Base-by-base conservation (phyloP, 2,329 filamentous ascomycete species). In the Claviceps spartinae region DNA sequence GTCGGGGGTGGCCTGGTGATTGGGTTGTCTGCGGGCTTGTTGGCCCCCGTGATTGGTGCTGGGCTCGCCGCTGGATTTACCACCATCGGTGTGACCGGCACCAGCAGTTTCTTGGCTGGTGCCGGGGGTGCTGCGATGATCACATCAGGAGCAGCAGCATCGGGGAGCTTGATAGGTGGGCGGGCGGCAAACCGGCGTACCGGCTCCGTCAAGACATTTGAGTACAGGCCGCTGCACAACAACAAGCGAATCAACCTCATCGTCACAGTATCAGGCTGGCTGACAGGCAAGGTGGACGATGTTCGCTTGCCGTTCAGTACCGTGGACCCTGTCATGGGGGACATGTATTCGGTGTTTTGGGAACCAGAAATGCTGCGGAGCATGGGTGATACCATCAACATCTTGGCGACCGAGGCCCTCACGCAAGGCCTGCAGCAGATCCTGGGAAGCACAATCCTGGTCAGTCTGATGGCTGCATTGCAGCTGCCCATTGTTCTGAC, bases 361-460 rank as follows among this genome's bases (percentile, higher is more conserved):
- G 93, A 98, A 67, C 94, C 93, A 3, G 93, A 98, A 64, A 95
- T 98, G 90, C 77, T 98, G 63, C 85, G 82, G 60, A 95, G 88
- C 68, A 98, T 96, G 84, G 93, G 93, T 78, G 88, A 93, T 65
- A 98, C 93, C 46, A 97, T 98, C 62, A 96, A 96, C 62, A 97
- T 98, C 68, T 74, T 98, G 57, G 93, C 93, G 53, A 98, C 93
- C 37, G 93, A 98, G 81, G 93, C 93, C 61, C 81, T 98, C 55
- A 96, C 93, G 0, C 88, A 95, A 77, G 90, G 91, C 56, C 79
- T 98, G 34, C 93, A 98, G 71, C 93, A 97, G 77, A 82, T 97
- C 7, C 76, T 98, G 13, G 93, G 87, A 44, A 93, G 82, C 62
- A 97, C 93, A 0, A 84, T 98, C 50, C 73, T 98, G 16, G 81